These are phyloP conservation scores for Ambrosiella xylebori DNA, from an alignment of 2,329 filamentous ascomycete species.

Conservation along the genomic window DNA sequence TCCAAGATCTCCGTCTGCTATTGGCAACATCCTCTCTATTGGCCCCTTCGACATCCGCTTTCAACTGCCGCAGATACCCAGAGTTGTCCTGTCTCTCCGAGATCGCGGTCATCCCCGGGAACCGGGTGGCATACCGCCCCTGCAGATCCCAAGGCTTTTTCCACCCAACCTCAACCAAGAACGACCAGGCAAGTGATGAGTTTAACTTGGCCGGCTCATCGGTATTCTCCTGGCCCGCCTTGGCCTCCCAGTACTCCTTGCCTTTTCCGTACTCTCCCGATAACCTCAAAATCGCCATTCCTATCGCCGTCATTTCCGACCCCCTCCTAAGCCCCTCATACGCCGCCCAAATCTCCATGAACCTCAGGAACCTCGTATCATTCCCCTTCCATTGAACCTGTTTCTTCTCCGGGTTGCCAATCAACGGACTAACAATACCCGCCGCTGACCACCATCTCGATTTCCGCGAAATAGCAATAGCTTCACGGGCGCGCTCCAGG, in stretches of 20 bases:
- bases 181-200: conserved; percentile 37
- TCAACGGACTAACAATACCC: neutral
- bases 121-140: conserved; percentile 40
- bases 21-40: conserved; percentile 28
- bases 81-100: conserved; percentile 14
- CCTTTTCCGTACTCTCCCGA: conserved; percentile 38
- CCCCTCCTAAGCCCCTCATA: conserved; percentile 34
- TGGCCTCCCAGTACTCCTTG: too few relatives aligned
- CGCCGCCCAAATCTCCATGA: conserved; percentile 52
- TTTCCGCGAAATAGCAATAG: conserved; percentile 35
- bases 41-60: conserved; percentile 25
- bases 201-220: conserved; percentile 23
- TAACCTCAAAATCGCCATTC: conserved; percentile 45
- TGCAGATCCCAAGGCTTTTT: conserved; percentile 55
- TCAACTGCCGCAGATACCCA: conserved; percentile 41
- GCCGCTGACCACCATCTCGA: conserved; percentile 22
- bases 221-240: too few relatives aligned
- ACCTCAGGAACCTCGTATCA: conserved; percentile 43
- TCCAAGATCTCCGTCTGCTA: conserved; percentile 41
- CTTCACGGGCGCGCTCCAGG: conserved; percentile 28
- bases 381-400: conserved; percentile 25
- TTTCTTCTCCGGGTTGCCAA: neutral
- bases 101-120: conserved; percentile 22
- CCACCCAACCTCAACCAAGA: conserved; percentile 60
- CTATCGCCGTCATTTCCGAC: conserved; percentile 41